Evolutionary conservation across 495 filamentous ascomycete species (phyloP).

Genomic region (Penicillium turbatum): DNA sequence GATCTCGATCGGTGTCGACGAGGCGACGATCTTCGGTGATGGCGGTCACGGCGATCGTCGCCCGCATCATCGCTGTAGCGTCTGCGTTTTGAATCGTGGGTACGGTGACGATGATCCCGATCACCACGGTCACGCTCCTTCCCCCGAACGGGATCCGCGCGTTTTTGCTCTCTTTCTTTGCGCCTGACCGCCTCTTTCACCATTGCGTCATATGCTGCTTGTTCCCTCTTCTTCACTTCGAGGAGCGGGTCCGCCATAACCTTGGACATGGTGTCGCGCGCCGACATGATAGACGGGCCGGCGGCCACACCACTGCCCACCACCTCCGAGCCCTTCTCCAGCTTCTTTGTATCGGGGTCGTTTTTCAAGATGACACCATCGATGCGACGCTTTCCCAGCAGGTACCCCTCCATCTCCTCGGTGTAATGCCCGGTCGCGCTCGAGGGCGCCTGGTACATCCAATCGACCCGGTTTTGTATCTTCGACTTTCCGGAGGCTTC

Average conservation of each 20-base stretch:
- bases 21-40: conserved; percentile 21
- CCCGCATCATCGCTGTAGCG: conserved; percentile 27
- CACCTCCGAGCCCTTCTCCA: conserved; percentile 74
- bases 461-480: conserved; percentile 77
- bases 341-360: conserved; percentile 63
- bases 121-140: conserved; percentile 17
- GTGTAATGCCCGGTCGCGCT: conserved; percentile 73
- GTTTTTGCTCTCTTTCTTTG: conserved; percentile 61
- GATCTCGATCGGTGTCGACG: conserved; percentile 38
- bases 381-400: conserved; percentile 87
- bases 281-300: conserved; percentile 55
- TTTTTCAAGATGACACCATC: conserved; percentile 80
- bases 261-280: conserved; percentile 75
- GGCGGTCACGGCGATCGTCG: conserved; percentile 27
- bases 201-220: conserved; percentile 82
- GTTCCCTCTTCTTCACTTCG: conserved; percentile 87
- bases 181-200: conserved; percentile 79
- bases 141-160: conserved; percentile 29
- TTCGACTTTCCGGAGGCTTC: conserved; percentile 81
- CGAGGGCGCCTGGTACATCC: conserved; percentile 93
- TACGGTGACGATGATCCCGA: conserved; percentile 18
- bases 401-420: conserved; percentile 90
- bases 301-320: conserved; percentile 57
- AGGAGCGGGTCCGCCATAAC: conserved; percentile 85
- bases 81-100: conserved; percentile 26